Evolutionary conservation across 1,139 yeast species (phyloP), one percentile per base, ranked within the genome.

Genomic region (Debaryomyces sp.): DNA sequence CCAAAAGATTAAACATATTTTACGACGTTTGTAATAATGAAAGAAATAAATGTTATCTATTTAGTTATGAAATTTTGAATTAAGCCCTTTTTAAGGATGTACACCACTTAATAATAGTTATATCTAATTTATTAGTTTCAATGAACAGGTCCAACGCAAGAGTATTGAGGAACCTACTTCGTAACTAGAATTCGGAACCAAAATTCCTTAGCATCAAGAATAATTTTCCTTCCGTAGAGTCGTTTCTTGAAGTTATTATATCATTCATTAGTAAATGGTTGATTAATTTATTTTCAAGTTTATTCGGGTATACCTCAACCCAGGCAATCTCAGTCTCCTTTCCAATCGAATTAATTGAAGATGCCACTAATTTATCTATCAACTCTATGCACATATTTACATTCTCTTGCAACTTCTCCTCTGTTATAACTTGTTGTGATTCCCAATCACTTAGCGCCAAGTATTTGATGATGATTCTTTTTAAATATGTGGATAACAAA

Each of bases 381-480:
- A 50, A 43, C 21, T 40, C 37, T 10, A 50, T 34, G 13, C 46
- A 41, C 9, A 36, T 46, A 13, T 46, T 47, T 18, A 64, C 45
- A 27, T 55, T 56, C 13, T 43, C 44, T 27, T 58, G 59, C 21
- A 67, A 54, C 4, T 59, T 52, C 1, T 45, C 50, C 37, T 60
- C 60, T 38, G 62, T 64, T 56, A 58, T 53, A 22, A 54, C 51
- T n/a, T 47, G 48, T 38, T 56, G 50, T 35, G 49, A 46, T 38
- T 57, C 59, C 62, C 64, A 58, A 47, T 60, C 63, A 44, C 60
- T 60, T 13, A 63, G 45, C 10, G 69, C 68, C 23, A 66, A 53
- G 33, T 60, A 54, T 52, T 63, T 65, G 30, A 62, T 54, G 13
- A 66, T 46, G 8, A 66, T 58, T 35, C 67, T 53, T 39, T 59